These are phyloP conservation scores for Wickerhamomyces strasburgensis DNA, from an alignment of 805 yeast genomes.

Conservation along the genomic window DNA sequence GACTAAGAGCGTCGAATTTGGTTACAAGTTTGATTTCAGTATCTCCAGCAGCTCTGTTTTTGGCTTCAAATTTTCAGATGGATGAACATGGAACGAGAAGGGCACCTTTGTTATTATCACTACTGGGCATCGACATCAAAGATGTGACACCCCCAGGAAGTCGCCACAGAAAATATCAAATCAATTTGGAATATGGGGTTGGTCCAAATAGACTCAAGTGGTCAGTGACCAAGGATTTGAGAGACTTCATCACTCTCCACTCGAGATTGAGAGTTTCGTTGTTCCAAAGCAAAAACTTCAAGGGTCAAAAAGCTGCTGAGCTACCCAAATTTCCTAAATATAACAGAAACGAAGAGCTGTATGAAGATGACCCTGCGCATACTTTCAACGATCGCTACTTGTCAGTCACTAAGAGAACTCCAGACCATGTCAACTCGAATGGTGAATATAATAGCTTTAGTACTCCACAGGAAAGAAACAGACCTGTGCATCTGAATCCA, in stretches of 20 bases:
- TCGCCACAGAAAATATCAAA: slow-evolving; percentile 41
- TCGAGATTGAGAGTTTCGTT: slow-evolving; percentile 54
- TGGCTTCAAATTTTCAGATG: slow-evolving; percentile 67
- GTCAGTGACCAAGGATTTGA: slow-evolving; percentile 68
- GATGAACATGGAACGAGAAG: slow-evolving; percentile 75
- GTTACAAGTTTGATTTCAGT: slow-evolving; percentile 56
- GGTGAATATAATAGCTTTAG: too few relatives aligned
- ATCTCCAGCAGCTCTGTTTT: slow-evolving; percentile 66
- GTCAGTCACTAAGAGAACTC: slow-evolving; percentile 9
- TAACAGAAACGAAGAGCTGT: slow-evolving; percentile 2
- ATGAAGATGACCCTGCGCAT: slow-evolving; percentile 1
- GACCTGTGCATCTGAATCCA: neutral
- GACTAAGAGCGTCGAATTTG: slow-evolving; percentile 36
- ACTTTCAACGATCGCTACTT: slow-evolving; percentile 23
- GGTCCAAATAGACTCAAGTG: slow-evolving; percentile 76
- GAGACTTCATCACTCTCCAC: slow-evolving; percentile 70
- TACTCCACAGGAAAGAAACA: too few relatives aligned
- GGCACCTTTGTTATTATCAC: slow-evolving; percentile 75
- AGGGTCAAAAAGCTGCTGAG: slow-evolving; percentile 24
- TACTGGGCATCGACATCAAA: slow-evolving; percentile 61
- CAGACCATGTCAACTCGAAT: too few relatives aligned
- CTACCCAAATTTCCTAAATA: slow-evolving; percentile 35
- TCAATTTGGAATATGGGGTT: slow-evolving; percentile 88
- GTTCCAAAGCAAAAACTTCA: slow-evolving; percentile 31
- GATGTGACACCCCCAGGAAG: slow-evolving; percentile 36